Base-by-base conservation (phyloP, 495 filamentous ascomycete genomes). In the Tuber magnatum region DNA sequence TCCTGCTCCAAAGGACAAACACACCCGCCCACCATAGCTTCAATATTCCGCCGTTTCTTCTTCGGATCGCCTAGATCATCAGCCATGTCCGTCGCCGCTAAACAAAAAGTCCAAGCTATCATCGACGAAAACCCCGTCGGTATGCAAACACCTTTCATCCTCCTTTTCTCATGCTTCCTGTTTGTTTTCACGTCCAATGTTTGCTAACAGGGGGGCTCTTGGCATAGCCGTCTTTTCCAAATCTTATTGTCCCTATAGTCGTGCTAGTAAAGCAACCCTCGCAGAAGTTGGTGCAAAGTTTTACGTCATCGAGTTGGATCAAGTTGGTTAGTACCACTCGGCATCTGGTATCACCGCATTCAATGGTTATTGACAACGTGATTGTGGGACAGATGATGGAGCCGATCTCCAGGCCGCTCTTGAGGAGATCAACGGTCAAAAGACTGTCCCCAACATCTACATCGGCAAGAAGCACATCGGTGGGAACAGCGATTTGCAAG, bases 201-300 rank as follows among this genome's bases (percentile, higher is more conserved):
- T 41, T 43, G 44, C 70, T 76, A 74, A 77, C 70, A 32, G 28
- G 10, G 7, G 24, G 20, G 12, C 24, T 20, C 14, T 14, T n/a
- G 14, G 71, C 61, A 65, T 44, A 94, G 92, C 94, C 76, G 92
- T 99, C 78, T 99, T 99, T 88, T 92, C 89, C 83, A 99, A 99
- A 86, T 92, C 91, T 22, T 97, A 92, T 85, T 99, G 95, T 88
- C 94, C 94, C n/a, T 94, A 97, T 89, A 98, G 94, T 87, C 85
- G 83, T 43, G 87, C 93, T 73, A 89, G 90, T 77, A 97, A 97
- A 89, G 71, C 84, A 16, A 86, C 93, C 51, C 86, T 99, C 79
- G 87, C 85, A 79, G 85, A 89, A 51, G 70, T 88, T 75, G 89
- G 89, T 78, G 94, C 92, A 68, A 92, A 93, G 82, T 93, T 88